Evolutionary conservation across 768 basidiomycete species (phyloP).

Genomic region (Collybia sordida): DNA sequence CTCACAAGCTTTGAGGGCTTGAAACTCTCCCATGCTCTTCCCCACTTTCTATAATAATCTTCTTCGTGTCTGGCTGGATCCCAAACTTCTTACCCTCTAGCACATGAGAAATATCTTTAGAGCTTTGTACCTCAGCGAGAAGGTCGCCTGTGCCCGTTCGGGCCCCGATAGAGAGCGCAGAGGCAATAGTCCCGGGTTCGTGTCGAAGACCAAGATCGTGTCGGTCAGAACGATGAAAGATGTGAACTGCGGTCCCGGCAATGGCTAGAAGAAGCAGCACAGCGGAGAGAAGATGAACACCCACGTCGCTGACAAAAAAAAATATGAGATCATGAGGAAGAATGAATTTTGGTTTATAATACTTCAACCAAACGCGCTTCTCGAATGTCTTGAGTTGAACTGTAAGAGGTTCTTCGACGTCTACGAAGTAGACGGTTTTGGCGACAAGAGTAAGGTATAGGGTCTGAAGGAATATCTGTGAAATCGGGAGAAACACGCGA

Average conservation of each 20-base stretch:
- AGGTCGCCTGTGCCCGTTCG: slow-evolving; percentile 48
- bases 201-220: slow-evolving; percentile 43
- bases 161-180: slow-evolving; percentile 53
- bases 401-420: slow-evolving; percentile 30
- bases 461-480: too few species aligned
- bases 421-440: slow-evolving; percentile 49
- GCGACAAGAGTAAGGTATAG: slow-evolving; percentile 54
- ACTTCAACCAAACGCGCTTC: slow-evolving; percentile 51
- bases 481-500: too few species aligned
- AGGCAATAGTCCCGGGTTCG: slow-evolving; percentile 56
- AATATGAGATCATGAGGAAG: not conserved
- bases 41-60: slow-evolving; percentile 57
- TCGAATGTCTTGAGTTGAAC: slow-evolving; percentile 42
- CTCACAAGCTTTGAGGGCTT: slow-evolving; percentile 29
- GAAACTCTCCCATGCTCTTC: slow-evolving; percentile 41
- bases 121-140: slow-evolving; percentile 37
- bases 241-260: slow-evolving; percentile 40
- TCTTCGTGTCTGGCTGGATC: slow-evolving; percentile 47
- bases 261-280: slow-evolving; percentile 46
- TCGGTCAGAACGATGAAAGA: slow-evolving; percentile 45
- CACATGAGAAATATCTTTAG: slow-evolving; percentile 38
- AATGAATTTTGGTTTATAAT: slow-evolving; percentile 2
- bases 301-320: slow-evolving; percentile 31
- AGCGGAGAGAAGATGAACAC: slow-evolving; percentile 40
- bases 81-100: slow-evolving; percentile 47